Evolutionary conservation across 257 asterid species (phyloP).

Genomic region (Scutellaria minor): DNA sequence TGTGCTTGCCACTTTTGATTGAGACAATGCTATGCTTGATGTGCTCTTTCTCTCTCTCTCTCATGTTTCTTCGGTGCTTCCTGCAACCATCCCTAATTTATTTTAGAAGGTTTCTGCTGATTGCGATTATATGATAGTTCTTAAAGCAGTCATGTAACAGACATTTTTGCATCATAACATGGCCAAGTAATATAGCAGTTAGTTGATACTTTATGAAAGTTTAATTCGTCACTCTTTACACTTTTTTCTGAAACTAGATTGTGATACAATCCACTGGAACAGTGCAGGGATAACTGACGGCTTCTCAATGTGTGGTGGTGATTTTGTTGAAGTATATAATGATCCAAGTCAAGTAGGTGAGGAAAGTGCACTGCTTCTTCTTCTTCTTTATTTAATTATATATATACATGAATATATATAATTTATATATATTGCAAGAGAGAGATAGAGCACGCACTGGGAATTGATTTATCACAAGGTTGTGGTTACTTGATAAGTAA

Average conservation of each 20-base stretch:
- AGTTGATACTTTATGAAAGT: conserved; percentile 15
- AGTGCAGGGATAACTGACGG: conserved; percentile 99
- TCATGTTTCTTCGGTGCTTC: neutral
- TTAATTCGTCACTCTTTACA: conserved; percentile 3
- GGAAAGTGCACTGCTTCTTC: conserved; percentile 29
- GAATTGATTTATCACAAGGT: too few relatives aligned
- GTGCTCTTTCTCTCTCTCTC: neutral
- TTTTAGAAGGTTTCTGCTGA: conserved; percentile 7
- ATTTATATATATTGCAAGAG: neutral
- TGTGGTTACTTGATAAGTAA: too few relatives aligned
- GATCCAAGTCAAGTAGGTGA: conserved; percentile 92
- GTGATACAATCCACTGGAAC: conserved; percentile 44
- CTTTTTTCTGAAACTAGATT: neutral
- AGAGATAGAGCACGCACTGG: too few relatives aligned
- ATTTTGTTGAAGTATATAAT: conserved; percentile 91
- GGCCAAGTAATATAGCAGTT: conserved; percentile 24
- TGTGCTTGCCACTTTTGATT: neutral
- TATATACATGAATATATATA: too few relatives aligned
- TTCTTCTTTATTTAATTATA: neutral
- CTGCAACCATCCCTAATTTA: neutral
- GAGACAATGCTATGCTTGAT: neutral
- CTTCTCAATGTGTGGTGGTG: conserved; percentile 99
- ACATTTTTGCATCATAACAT: neutral
- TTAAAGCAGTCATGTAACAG: neutral
- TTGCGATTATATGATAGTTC: conserved; percentile 28